phyloP scores from a whole-genome alignment of 805 yeast genomes.

The Sugiyamaella smithiae region DNA sequence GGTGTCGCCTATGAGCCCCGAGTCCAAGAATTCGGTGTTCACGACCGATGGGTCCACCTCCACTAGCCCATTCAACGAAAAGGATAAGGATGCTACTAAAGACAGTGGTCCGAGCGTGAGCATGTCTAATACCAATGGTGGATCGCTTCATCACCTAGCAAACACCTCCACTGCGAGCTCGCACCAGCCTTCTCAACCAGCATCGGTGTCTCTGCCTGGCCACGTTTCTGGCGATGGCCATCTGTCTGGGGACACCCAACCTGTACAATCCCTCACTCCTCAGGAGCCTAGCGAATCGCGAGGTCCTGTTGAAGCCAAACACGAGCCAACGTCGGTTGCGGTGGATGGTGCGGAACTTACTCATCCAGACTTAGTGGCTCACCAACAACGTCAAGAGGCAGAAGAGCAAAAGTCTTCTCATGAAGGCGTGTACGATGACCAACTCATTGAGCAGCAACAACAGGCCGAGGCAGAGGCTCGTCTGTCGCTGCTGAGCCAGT shows the following conservation, averaged over 20 bases:
- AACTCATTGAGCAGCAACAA: slow-evolving; percentile 5
- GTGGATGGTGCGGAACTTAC: not conserved
- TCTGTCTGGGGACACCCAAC: no score
- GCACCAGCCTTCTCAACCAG: no score
- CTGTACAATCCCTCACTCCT: no score
- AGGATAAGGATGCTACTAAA: not conserved
- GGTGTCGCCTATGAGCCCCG: slow-evolving; percentile 1
- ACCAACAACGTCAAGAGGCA: slow-evolving; percentile 6
- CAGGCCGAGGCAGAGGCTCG: not conserved
- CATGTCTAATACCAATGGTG: no score
- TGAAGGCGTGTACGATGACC: slow-evolving; percentile 3
- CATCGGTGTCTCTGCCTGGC: no score
- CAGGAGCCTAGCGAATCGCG: no score
- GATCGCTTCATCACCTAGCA: no score
- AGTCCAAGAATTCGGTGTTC: not conserved
- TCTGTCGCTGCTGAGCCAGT: slow-evolving; percentile 2
- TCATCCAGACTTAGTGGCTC: slow-evolving; percentile 14
- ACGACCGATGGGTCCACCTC: not conserved
- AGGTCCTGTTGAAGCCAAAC: no score
- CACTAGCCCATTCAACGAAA: not conserved
- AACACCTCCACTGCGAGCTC: no score
- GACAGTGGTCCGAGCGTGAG: no score
- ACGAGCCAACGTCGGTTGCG: no score
- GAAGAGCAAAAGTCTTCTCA: not conserved
- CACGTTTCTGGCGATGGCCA: no score